Base-by-base conservation (phyloP, 345 rosid genomes). In the Acer yangbiense region DNA sequence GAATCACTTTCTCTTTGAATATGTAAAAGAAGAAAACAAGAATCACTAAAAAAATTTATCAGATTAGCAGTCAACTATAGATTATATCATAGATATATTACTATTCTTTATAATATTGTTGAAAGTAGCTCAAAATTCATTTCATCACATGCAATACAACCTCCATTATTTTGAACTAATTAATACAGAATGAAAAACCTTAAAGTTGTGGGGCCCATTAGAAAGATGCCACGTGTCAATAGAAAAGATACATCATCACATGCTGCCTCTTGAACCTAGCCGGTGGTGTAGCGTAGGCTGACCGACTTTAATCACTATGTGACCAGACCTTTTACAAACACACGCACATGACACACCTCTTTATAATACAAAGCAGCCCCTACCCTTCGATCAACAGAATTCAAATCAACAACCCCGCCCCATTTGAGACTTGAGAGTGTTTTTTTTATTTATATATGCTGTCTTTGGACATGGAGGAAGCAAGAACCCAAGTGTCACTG, bases 381-480 rank as follows among this genome's bases (percentile, higher is more conserved):
- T 12, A 1, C 63, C 1, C 43, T 23, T 25, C 14, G n/a, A 64
- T 25, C 17, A 4, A 9, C 25, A 43, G 2, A 61, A 73, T 73
- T 73, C 76, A 23, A 60, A 39, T 43, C 27, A 73, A 23, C 16
- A 50, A 74, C 23, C 76, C 76, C 13, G 44, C 65, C 41, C 68
- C 62, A 46, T 39, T 60, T 60, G 58, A n/a, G 65, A 46, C 39
- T 60, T 54, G 58, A n/a, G 65, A 7, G 4, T 27, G 6, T 29
- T 29, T 29, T 41, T 44, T 41, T 71, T 0, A 2, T 74, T 54
- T 25, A 25, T 17, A 14, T n/a, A 50, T 20, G 12, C 32, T 54
- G 67, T 16, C 48, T 58, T 71, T 5, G 35, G 39, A 18, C 21
- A 79, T 81, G 83, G 92, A 89, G 73, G 79, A 85, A 35, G 74